Percentiles rank a stretch among this genome's conserved stretches.
Evolutionary conservation across 345 rosid species (phyloP).

Genomic region (Fremontodendron californicum): DNA sequence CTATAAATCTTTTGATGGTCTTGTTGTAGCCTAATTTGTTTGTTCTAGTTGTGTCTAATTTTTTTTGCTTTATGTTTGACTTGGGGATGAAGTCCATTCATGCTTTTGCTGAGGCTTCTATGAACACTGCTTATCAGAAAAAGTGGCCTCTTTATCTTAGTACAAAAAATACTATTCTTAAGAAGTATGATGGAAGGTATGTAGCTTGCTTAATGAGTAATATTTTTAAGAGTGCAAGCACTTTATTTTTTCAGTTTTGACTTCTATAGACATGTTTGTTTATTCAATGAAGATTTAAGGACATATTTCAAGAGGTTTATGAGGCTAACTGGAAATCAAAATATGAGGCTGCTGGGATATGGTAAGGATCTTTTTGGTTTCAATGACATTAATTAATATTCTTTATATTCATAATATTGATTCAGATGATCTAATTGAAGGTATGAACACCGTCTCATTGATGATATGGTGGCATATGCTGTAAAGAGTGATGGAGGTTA

Average conservation of each 20-base stretch:
- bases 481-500: conserved; percentile 97
- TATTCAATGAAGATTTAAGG: conserved; percentile 72
- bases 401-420: background rate
- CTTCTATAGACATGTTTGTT: background rate
- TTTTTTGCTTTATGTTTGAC: background rate
- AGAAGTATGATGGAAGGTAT: conserved; percentile 99
- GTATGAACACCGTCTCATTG: conserved; percentile 99
- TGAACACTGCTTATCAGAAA: conserved; percentile 85
- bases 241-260: background rate
- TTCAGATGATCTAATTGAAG: conserved; percentile 35
- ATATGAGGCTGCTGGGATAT: conserved; percentile 92
- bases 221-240: background rate
- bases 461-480: conserved; percentile 99
- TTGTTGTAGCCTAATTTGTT: background rate
- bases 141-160: conserved; percentile 99
- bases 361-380: conserved; percentile 38
- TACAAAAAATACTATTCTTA: conserved; percentile 95
- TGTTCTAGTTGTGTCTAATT: conserved; percentile 10
- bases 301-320: conserved; percentile 95
- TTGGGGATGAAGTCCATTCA: conserved; percentile 62
- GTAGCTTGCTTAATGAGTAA: conserved; percentile 2
- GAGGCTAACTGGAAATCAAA: conserved; percentile 90
- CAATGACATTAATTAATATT: background rate
- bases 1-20: background rate
- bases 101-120: conserved; percentile 90